Evolutionary conservation across 2,329 filamentous ascomycete species (phyloP), one percentile per base, ranked within the genome.

Genomic region (Ophiostoma novo-ulmi): DNA sequence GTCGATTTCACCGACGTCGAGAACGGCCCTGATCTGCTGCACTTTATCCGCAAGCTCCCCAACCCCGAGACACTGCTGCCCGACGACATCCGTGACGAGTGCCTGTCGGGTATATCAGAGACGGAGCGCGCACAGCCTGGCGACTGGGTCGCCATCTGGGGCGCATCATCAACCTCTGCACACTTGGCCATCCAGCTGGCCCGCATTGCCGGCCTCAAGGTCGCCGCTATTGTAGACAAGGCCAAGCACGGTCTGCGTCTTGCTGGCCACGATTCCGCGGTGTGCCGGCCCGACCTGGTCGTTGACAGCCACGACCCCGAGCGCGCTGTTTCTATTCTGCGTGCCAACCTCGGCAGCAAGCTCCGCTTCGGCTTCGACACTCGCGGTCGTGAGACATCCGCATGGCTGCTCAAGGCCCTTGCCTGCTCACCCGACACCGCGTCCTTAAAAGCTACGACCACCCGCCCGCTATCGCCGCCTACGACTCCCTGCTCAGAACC

Each of bases 131-230:
- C 88, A 0, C 80, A 81, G 61, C 74, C 79, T 0, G 89, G 88
- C 0, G 90, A 93, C 72, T 93, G 89, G 86, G 79, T 93, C 55
- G 87, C 87, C 1, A 86, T 93, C 66, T 93, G 91, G 90, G 91
- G 91, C 71, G 91, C 83, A 1, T 92, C 89, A 1, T 90, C 89
- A 0, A 91, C 89, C 0, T 91, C 88, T 0, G 91, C 89, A 0
- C 85, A 88, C 73, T 81, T 91, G 7, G 82, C 86, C 0, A 83
- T 89, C 3, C 91, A 93, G 75, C 82, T 93, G 1, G 90, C 90
- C 0, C 87, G 88, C 58, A 80, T 91, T 0, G 86, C 84, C 0
- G 89, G 90, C 0, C 78, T 93, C 0, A 85, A 82, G 38, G 88
- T 91, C 1, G 85, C 90, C 36, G 85, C 86, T 2, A 83, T 93